Conservation (phyloP, 2,329 filamentous ascomycete species). For the Drechslerella stenobrocha region DNA sequence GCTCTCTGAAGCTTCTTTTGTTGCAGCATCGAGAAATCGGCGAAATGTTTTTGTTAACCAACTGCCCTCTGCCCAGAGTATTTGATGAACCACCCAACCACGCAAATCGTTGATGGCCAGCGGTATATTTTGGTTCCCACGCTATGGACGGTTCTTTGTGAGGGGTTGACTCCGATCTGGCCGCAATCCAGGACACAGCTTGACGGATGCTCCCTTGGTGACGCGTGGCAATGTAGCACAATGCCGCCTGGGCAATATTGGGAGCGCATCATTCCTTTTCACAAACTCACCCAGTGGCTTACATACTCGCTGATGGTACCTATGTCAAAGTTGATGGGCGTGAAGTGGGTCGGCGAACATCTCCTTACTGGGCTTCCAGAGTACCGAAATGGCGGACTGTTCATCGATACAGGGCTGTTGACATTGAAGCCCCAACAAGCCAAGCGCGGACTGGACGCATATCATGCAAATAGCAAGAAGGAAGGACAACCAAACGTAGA, state of each 20-base stretch:
- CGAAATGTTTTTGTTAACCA: not conserved
- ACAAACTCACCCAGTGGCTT: conserved; percentile 94
- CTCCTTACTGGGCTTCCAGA: conserved; percentile 85
- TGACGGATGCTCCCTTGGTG: conserved; percentile 82
- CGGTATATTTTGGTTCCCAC: conserved; percentile 85
- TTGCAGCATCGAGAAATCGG: no score
- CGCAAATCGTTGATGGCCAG: conserved; percentile 76
- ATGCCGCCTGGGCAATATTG: conserved; percentile 74
- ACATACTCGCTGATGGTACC: conserved; percentile 92
- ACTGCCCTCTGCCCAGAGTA: conserved; percentile 65
- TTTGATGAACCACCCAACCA: conserved; percentile 86
- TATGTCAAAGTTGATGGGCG: conserved; percentile 77
- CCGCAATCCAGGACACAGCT: conserved; percentile 81
- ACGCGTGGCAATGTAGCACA: conserved; percentile 86
- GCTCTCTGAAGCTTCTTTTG: no score
- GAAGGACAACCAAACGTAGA: conserved; percentile 73
- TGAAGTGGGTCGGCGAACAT: conserved; percentile 78
- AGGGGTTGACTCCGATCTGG: conserved; percentile 85
- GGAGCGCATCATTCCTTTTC: conserved; percentile 85
- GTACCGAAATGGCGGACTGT: conserved; percentile 86
- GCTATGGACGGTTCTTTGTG: conserved; percentile 87
- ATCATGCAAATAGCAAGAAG: conserved; percentile 70
- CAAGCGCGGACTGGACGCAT: conserved; percentile 71
- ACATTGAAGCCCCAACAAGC: conserved; percentile 72
- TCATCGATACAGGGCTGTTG: conserved; percentile 80